phyloP scores from a whole-genome alignment of 2,329 filamentous ascomycete species.

The Pyricularia grisea region DNA sequence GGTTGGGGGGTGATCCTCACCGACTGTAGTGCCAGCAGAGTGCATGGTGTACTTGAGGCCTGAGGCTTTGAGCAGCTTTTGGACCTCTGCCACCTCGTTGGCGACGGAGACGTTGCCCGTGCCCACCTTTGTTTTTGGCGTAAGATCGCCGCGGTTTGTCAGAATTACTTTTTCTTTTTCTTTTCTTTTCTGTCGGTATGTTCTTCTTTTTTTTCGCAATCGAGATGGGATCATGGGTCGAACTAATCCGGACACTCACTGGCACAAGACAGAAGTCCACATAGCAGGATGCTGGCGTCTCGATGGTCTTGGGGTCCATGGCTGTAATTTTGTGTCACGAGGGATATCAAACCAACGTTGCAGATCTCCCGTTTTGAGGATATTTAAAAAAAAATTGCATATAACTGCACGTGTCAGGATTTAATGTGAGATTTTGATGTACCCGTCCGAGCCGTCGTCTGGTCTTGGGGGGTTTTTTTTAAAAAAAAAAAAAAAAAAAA shows the following conservation, averaged over 20 bases:
- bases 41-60: conserved; percentile 84
- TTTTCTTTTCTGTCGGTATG: too few relatives aligned
- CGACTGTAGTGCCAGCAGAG: conserved; percentile 85
- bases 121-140: conserved; percentile 50
- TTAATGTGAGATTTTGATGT: background rate
- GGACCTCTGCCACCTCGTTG: conserved; percentile 79
- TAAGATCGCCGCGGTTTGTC: background rate
- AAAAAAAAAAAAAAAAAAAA: too few relatives aligned
- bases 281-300: conserved; percentile 66
- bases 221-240: too few relatives aligned
- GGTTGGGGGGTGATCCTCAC: too few relatives aligned
- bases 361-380: background rate
- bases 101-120: conserved; percentile 69
- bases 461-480: background rate
- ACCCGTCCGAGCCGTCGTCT: background rate
- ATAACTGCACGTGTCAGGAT: background rate
- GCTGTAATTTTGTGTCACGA: background rate
- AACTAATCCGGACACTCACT: conserved; percentile 30
- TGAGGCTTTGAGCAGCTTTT: conserved; percentile 71
- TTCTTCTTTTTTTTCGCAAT: too few relatives aligned
- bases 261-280: conserved; percentile 91
- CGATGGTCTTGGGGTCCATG: conserved; percentile 35
- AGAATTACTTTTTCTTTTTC: background rate
- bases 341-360: background rate
- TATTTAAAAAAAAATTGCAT: background rate